Conservation (phyloP, 257 asterid genomes). For the Cordia subcordata region DNA sequence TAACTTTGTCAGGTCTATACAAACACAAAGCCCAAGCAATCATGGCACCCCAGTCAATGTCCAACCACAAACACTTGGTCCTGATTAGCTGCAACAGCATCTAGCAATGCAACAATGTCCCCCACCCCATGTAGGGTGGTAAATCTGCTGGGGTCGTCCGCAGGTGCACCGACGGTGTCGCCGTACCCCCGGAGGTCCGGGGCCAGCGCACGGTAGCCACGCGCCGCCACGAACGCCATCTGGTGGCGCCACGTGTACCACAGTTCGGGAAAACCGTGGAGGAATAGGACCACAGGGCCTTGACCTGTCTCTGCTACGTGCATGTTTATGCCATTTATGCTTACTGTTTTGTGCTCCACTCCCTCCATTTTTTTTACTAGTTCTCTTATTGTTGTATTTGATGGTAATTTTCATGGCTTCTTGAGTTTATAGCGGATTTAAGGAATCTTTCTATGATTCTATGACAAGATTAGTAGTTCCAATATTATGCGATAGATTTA, state of each 20-base stretch:
- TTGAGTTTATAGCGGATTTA: too few species aligned
- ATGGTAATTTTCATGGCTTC: too few species aligned
- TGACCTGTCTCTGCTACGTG: slow-evolving; percentile 59
- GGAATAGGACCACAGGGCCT: slow-evolving; percentile 71
- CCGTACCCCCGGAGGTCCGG: slow-evolving; percentile 88
- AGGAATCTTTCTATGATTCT: too few species aligned
- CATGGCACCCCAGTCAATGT: slow-evolving; percentile 83
- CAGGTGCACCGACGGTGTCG: slow-evolving; percentile 49
- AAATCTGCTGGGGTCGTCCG: slow-evolving; percentile 37
- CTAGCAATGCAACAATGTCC: slow-evolving; percentile 44
- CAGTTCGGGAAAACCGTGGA: slow-evolving; percentile 82
- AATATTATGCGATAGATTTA: too few species aligned
- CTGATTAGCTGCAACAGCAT: slow-evolving; percentile 32
- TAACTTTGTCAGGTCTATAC: slow-evolving; percentile 69
- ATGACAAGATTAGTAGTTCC: too few species aligned
- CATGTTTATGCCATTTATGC: slow-evolving; percentile 51
- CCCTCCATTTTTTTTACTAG: slow-evolving; percentile 30
- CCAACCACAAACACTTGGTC: slow-evolving; percentile 71
- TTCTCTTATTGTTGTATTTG: too few species aligned
- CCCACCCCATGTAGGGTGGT: slow-evolving; percentile 63
- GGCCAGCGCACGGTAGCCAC: slow-evolving; percentile 59
- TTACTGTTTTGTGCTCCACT: slow-evolving; percentile 36
- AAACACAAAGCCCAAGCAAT: slow-evolving; percentile 66
- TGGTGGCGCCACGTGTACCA: slow-evolving; percentile 94
- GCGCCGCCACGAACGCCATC: slow-evolving; percentile 50